Evolutionary conservation across 352 stramenopile species (phyloP), one percentile per base, ranked within the genome.

Genomic region (Peronospora destructor): DNA sequence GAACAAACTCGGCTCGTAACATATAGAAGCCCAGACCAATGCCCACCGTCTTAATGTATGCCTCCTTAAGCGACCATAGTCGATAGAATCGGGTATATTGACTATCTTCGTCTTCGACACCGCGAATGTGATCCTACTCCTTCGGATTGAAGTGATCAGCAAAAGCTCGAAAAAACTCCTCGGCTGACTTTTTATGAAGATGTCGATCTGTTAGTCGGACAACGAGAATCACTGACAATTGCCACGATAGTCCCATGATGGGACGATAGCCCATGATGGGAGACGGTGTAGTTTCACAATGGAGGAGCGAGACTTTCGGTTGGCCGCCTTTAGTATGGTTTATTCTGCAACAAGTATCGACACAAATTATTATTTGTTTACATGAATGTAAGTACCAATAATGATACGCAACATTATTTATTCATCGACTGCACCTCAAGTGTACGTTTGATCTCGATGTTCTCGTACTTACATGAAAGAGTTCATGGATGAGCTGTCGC

Each of bases 271-370:
- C 76, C 77, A 30, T 91, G 76, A 41, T 91, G 80, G 4, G 80
- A 91, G 19, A 87, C 77, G 36, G 89, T 91, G 62, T 79, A 91
- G 50, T 91, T 91, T 77, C 80, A 91, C 12, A 29, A 49, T 23
- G 41, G 17, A 38, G 59, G 46, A 9, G 65, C 26, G 1, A 1
- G 8, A 17, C n/a, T 54, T 0, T 9, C 2, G 12, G n/a, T 41
- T 23, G 36, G 8, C 7, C 61, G 62, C 8, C 43, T 59, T 76
- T 72, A 88, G 30, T 66, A 88, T 10, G 77, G 77, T 53, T 91
- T 91, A 38, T 68, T 67, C 73, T 86, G 45, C 13, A 34, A 50
- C 3, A n/a, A 38, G 11, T 19, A 30, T 21, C 28, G 26, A 29
- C 19, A 32, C 14, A 13, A 30, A 0, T 44, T 32, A 13, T 30